phyloP scores from a whole-genome alignment of 1,139 yeast genomes.

The Candida sojae region DNA sequence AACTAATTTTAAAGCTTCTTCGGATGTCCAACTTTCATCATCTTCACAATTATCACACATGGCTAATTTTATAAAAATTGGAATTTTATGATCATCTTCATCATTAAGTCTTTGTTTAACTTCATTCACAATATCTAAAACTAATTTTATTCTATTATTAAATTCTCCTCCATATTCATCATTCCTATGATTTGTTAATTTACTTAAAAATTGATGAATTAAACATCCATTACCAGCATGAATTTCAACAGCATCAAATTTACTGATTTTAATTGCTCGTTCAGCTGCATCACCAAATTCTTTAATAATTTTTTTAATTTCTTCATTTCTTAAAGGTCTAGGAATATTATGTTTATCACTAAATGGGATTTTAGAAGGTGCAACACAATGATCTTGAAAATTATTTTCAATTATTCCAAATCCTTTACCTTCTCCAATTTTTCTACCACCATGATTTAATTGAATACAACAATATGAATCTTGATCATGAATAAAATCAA shows the following conservation, averaged over 20 bases:
- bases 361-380: conserved; percentile 44
- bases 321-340: conserved; percentile 29
- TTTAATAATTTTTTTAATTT: conserved; percentile 32
- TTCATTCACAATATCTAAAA: conserved; percentile 59
- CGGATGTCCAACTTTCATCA: conserved; percentile 43
- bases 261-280: conserved; percentile 40
- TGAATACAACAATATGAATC: conserved; percentile 52
- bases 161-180: conserved; percentile 57
- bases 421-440: conserved; percentile 46
- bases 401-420: conserved; percentile 13
- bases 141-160: conserved; percentile 62
- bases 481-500: conserved; percentile 55
- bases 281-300: conserved; percentile 46
- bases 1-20: conserved; percentile 46
- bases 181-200: conserved; percentile 40
- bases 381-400: conserved; percentile 28
- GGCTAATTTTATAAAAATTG: conserved; percentile 46
- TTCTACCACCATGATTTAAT: conserved; percentile 57
- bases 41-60: conserved; percentile 37
- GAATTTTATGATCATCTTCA: conserved; percentile 22
- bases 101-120: conserved; percentile 29
- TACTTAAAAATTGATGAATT: conserved; percentile 37
- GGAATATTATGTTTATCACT: conserved; percentile 28
- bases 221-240: conserved; percentile 56
- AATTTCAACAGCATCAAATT: conserved; percentile 51